Evolutionary conservation across 2,329 filamentous ascomycete species (phyloP).

Genomic region (Colletotrichum falcatum): DNA sequence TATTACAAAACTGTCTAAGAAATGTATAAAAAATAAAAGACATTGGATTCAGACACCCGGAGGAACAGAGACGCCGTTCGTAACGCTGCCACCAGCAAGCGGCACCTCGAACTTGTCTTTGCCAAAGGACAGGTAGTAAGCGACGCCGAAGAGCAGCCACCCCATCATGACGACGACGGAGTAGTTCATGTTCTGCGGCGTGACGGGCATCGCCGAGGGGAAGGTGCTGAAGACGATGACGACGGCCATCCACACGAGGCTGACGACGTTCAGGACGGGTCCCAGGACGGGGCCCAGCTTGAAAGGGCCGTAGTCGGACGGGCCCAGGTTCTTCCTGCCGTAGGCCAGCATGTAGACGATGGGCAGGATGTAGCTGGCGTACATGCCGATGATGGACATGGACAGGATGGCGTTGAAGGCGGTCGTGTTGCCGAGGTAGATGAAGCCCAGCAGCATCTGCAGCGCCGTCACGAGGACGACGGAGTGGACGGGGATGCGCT

Average conservation of each 20-base stretch:
- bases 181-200: constrained; percentile 60
- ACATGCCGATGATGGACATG: constrained; percentile 57
- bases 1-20: neutral
- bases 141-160: constrained; percentile 51
- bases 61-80: constrained; percentile 30
- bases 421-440: constrained; percentile 56
- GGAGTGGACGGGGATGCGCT: constrained; percentile 51
- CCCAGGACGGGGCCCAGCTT: constrained; percentile 51
- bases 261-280: constrained; percentile 53
- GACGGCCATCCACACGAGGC: constrained; percentile 57
- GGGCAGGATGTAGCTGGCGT: constrained; percentile 57
- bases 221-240: constrained; percentile 60
- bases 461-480: constrained; percentile 45
- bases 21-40: too few species aligned
- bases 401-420: constrained; percentile 56
- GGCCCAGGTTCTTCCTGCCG: constrained; percentile 46
- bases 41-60: neutral
- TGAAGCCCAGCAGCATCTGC: constrained; percentile 50
- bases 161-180: constrained; percentile 56
- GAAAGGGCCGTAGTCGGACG: constrained; percentile 45
- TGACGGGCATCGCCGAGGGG: constrained; percentile 55
- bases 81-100: constrained; percentile 13
- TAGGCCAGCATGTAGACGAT: constrained; percentile 52
- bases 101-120: constrained; percentile 47
- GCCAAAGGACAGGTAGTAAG: constrained; percentile 49